Evolutionary conservation across 495 filamentous ascomycete species (phyloP), one percentile per base, ranked within the genome.

Genomic region (Xylaria bambusicola): DNA sequence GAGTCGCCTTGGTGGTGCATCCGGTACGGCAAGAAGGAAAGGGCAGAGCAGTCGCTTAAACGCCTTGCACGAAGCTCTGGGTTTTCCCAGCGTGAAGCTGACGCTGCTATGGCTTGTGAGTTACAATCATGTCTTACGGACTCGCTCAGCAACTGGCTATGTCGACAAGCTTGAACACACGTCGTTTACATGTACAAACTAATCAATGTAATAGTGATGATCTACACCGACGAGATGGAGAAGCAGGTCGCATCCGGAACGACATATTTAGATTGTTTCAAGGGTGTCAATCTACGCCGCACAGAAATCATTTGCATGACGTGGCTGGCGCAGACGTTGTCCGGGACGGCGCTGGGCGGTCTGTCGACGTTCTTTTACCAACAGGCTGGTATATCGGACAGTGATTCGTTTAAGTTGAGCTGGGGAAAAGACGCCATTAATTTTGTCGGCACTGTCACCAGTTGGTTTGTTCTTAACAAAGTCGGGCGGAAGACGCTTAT

Each of bases 1-100:
- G 89, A 93, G 69, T 88, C 84, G 0, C 89, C 89, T 0, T 91
- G 88, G 84, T 91, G 88, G 88, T 77, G 89, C 33, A 81, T 91
- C 35, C 81, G 87, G 8, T 81, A 83, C 49, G 79, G 79, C 13
- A 71, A 77, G 12, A 75, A 76, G 27, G 82, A 84, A 52, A 71
- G 76, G 9, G 75, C 73, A 7, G 62, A 65, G 47, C 54, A 48
- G 21, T 73, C 83, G 6, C 71, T 89, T 41, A 75, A 77, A 20
- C 82, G 87, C 31, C 74, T 91, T 42, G 85, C 79, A 26, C 61
- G 68, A 3, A 68, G 62, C 38, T 68, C 65, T 20, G 68, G 68
- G 15, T 71, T 65, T 31, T 62, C 61, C 23, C 66, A 71, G 23
- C 65, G 66, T 10, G 68, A 71, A 13, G 66, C 60, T 0, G 68